Evolutionary conservation across 208 protist genomes (phyloP).

Genomic region (Acanthamoeba castellanii): DNA sequence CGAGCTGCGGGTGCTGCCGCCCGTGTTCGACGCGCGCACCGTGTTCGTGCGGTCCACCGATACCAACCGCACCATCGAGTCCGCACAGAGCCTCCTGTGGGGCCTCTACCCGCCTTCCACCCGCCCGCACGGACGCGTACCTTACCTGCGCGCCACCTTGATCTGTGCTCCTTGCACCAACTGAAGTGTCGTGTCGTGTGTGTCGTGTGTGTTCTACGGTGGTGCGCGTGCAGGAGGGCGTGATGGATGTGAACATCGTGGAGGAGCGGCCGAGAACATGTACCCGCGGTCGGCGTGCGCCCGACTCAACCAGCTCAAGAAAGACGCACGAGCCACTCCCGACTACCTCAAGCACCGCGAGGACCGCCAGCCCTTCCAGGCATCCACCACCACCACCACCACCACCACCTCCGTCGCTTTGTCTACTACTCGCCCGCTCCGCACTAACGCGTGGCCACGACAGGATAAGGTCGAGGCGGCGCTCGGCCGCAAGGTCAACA

Average conservation of each 20-base stretch:
- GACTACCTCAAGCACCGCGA: background rate
- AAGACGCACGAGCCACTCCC: background rate
- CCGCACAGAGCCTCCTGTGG: conserved; percentile 63
- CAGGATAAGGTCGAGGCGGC: background rate
- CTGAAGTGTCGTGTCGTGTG: background rate
- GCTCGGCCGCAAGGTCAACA: background rate
- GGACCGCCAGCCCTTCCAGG: conserved; percentile 8
- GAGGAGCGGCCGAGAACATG: conserved; percentile 56
- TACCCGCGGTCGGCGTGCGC: conserved; percentile 33
- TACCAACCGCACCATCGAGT: conserved; percentile 63
- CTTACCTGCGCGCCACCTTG: background rate
- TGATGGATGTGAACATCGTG: conserved; percentile 41
- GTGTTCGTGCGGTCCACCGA: conserved; percentile 38
- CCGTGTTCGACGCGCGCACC: background rate
- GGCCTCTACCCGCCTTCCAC: conserved; percentile 12
- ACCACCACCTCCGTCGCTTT: background rate
- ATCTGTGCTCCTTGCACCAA: background rate
- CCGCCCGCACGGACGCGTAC: background rate
- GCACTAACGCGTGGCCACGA: background rate
- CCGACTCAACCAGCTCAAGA: background rate
- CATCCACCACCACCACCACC: background rate
- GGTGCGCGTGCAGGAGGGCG: background rate
- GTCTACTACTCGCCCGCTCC: background rate
- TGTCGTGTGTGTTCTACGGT: too few relatives aligned
- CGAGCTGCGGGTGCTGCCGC: background rate